Evolutionary conservation across 306 rosid species (phyloP), one percentile per base, ranked within the genome.

Genomic region (Cicer yamashitae): DNA sequence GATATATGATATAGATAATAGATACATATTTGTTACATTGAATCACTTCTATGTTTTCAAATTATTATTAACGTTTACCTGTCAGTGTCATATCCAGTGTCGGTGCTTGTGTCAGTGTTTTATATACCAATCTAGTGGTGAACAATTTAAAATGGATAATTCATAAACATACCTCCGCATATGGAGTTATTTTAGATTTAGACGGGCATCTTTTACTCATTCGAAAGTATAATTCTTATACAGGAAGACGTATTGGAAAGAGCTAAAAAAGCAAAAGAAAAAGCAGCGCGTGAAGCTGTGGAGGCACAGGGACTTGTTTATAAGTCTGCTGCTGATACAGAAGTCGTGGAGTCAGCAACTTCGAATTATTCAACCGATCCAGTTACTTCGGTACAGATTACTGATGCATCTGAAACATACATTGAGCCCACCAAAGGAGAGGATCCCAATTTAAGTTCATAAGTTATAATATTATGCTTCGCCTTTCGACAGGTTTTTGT

Each of bases 231-330:
- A 67, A 62, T 51, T 25, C 20, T 59, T 39, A 18, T 73, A 81
- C 88, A 92, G 97, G 99, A 84, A 67, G 99, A 90, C 7, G 93
- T 94, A 48, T 58, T 94, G 84, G 91, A 92, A 64, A 90, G 93
- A 80, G 99, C 96, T 48, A 85, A 87, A 86, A 86, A 61, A 74
- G 96, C 92, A 2, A 92, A 89, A 85, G 97, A 92, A 67, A 89
- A 87, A 84, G 97, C 99, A 10, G 96, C 97, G 7, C 84, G 89
- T 0, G 92, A 94, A 60, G 88, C 96, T 40, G 13, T 41, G 41
- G 96, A 89, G 73, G 83, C 87, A 61, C 90, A 77, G 83, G 91
- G 89, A 30, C 82, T 82, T 3, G 1, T 82, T 68, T 41, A 89
- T 25, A 75, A 66, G 76, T 12, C 90, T 47, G 54, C 58, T 40